These are phyloP conservation scores for Phytophthora hybrid DNA, from an alignment of 352 stramenopile species.

Conservation along the genomic window DNA sequence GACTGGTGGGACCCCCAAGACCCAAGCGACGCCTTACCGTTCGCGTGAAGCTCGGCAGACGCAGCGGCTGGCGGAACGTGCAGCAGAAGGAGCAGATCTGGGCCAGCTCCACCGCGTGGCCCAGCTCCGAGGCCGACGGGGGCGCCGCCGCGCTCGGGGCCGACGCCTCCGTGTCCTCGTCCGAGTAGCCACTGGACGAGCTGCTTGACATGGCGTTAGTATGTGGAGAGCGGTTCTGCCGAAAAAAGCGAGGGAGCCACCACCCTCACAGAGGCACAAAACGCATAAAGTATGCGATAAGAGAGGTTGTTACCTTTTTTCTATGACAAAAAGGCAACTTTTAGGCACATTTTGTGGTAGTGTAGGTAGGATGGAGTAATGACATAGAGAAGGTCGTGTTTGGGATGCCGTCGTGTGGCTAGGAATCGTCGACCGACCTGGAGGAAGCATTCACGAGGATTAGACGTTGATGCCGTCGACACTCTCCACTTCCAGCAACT, in stretches of 20 bases:
- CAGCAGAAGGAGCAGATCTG: slow-evolving; percentile 82
- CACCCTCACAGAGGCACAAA: neutral
- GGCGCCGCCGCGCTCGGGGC: slow-evolving; percentile 6
- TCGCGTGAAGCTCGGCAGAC: slow-evolving; percentile 74
- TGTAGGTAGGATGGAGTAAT: neutral
- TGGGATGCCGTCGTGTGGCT: slow-evolving; percentile 1
- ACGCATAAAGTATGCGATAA: neutral
- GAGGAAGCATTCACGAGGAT: slow-evolving; percentile 10
- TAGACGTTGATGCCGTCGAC: slow-evolving; percentile 98
- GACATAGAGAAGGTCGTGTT: slow-evolving; percentile 12
- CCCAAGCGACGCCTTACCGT: slow-evolving; percentile 60
- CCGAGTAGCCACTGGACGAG: slow-evolving; percentile 53
- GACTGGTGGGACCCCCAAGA: neutral
- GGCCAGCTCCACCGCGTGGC: slow-evolving; percentile 60
- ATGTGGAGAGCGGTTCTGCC: slow-evolving; percentile 35
- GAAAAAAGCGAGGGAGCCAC: slow-evolving; percentile 13
- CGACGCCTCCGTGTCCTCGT: slow-evolving; percentile 40
- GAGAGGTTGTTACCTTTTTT: neutral
- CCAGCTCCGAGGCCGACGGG: slow-evolving; percentile 40
- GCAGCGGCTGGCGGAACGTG: slow-evolving; percentile 75
- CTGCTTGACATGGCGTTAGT: slow-evolving; percentile 55
- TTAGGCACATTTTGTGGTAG: neutral
- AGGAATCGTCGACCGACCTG: neutral
- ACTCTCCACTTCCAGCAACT: slow-evolving; percentile 92
- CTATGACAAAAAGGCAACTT: neutral